Conservation (phyloP, 208 protist genomes). For the Leishmania gerbilli region DNA sequence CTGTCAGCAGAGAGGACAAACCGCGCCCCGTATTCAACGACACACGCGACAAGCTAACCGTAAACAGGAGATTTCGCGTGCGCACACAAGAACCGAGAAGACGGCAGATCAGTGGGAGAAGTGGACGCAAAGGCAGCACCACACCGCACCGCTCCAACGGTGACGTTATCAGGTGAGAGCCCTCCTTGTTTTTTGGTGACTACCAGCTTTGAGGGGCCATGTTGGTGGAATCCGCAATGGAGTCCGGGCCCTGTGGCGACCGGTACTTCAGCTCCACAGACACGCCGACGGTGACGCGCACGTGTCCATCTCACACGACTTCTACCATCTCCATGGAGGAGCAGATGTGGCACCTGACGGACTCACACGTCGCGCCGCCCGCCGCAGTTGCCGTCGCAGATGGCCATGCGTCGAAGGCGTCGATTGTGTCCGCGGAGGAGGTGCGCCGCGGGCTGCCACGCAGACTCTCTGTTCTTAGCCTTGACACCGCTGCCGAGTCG, state of each 20-base stretch:
- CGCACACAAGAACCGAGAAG: neutral
- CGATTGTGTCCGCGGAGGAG: neutral
- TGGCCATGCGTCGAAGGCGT: neutral
- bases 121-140: neutral
- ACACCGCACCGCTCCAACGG: neutral
- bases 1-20: neutral
- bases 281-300: neutral
- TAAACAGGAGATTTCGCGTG: neutral
- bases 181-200: neutral
- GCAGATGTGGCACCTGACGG: neutral
- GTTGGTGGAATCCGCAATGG: neutral
- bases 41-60: neutral
- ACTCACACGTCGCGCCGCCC: neutral
- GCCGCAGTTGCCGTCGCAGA: neutral
- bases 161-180: neutral
- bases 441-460: neutral
- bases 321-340: neutral
- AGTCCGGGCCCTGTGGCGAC: neutral
- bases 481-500: neutral
- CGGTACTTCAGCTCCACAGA: neutral
- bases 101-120: neutral
- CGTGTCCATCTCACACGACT: neutral
- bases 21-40: neutral
- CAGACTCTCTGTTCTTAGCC: constrained; percentile 2
- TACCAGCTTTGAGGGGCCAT: neutral